These are phyloP conservation scores for Austroboletus niveus DNA, from an alignment of 1,284 basidiomycete genomes.

Conservation along the genomic window DNA sequence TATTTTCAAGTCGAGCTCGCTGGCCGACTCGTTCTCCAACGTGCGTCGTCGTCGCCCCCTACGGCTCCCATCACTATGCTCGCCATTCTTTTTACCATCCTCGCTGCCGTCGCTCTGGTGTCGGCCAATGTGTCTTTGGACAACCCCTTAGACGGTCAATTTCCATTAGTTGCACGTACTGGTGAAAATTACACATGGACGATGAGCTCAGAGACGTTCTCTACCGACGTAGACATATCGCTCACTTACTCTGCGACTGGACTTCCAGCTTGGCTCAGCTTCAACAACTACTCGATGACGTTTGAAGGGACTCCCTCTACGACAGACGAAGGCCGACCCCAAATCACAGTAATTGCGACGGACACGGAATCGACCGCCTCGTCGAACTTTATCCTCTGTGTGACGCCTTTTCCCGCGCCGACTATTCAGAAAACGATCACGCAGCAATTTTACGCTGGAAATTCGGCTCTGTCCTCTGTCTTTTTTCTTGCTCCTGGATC, in stretches of 20 bases:
- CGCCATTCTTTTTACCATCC: slow-evolving; percentile 54
- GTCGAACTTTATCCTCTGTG: slow-evolving; percentile 58
- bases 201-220: slow-evolving; percentile 60
- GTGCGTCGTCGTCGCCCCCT: slow-evolving; percentile 43
- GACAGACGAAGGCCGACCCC: slow-evolving; percentile 54
- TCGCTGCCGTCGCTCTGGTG: slow-evolving; percentile 38
- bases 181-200: slow-evolving; percentile 62
- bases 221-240: slow-evolving; percentile 39
- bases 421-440: slow-evolving; percentile 53
- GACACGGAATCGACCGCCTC: slow-evolving; percentile 47
- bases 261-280: slow-evolving; percentile 65
- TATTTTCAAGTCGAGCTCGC: slow-evolving; percentile 42
- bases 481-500: slow-evolving; percentile 57
- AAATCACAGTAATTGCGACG: slow-evolving; percentile 55
- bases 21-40: slow-evolving; percentile 55
- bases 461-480: slow-evolving; percentile 66
- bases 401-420: slow-evolving; percentile 58
- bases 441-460: slow-evolving; percentile 58
- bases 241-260: slow-evolving; percentile 47
- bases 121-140: slow-evolving; percentile 46
- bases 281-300: slow-evolving; percentile 50
- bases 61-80: slow-evolving; percentile 58
- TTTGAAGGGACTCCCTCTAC: slow-evolving; percentile 59
- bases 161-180: slow-evolving; percentile 61
- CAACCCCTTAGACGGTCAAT: slow-evolving; percentile 56